These are phyloP conservation scores for Phylloporus sp. DNA, from an alignment of 1,284 basidiomycete genomes.

Conservation along the genomic window DNA sequence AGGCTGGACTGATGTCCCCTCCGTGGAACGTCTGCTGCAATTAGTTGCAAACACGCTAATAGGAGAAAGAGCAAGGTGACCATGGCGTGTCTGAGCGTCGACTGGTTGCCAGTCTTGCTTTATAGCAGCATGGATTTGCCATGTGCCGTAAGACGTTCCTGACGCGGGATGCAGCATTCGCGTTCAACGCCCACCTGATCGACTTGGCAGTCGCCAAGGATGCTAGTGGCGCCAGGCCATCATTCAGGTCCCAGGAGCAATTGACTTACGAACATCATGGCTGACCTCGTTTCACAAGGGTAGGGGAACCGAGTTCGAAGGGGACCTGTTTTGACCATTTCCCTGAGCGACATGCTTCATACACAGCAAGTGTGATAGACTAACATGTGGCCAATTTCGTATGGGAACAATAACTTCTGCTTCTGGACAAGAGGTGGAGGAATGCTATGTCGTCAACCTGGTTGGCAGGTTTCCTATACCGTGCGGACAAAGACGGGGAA, in stretches of 20 bases:
- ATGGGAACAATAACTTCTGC: not conserved
- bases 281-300: not conserved
- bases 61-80: conserved; percentile 18
- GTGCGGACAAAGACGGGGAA: not conserved
- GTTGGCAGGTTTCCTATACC: not conserved
- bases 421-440: not conserved
- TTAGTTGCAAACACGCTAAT: conserved; percentile 15
- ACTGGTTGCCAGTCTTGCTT: not conserved
- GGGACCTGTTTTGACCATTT: not conserved
- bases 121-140: conserved; percentile 12
- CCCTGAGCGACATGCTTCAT: not conserved
- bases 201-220: not conserved
- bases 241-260: not conserved
- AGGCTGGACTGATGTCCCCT: conserved; percentile 8
- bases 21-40: conserved; percentile 8
- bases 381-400: not conserved
- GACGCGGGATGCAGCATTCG: not conserved
- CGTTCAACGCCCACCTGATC: not conserved
- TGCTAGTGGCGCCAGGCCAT: not conserved
- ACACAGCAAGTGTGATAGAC: not conserved
- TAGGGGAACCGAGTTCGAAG: no score
- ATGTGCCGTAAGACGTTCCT: not conserved
- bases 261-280: not conserved
- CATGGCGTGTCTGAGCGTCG: conserved; percentile 14
- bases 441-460: not conserved